phyloP scores from a whole-genome alignment of 768 basidiomycete species.

The Ephemerocybe angulata region DNA sequence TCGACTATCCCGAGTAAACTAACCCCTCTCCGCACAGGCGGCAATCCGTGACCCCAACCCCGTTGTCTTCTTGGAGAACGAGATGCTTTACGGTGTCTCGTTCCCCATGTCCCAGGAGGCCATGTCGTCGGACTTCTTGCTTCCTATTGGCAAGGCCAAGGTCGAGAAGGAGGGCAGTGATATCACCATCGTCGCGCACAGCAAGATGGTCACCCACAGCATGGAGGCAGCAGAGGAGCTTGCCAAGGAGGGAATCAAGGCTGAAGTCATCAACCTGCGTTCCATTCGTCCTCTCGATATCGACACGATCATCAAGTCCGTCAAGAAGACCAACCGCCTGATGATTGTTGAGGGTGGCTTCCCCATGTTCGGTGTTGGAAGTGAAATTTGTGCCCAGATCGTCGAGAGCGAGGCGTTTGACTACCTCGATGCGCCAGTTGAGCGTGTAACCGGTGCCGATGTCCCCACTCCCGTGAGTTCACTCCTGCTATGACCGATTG shows the following conservation, averaged over 20 bases:
- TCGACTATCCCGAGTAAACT: not conserved
- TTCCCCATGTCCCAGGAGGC: conserved; percentile 97
- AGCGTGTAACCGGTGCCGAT: conserved; percentile 96
- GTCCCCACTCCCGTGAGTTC: conserved; percentile 79
- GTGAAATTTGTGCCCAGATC: conserved; percentile 97
- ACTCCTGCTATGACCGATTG: conserved; percentile 7
- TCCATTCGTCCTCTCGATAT: conserved; percentile 96
- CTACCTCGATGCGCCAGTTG: conserved; percentile 97
- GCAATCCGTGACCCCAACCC: conserved; percentile 99
- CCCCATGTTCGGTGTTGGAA: conserved; percentile 97
- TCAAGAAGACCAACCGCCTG: conserved; percentile 99
- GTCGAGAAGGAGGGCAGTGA: conserved; percentile 91
- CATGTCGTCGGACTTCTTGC: conserved; percentile 90
- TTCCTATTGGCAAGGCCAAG: conserved; percentile 98
- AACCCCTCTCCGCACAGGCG: conserved; percentile 43
- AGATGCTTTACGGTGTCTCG: conserved; percentile 95
- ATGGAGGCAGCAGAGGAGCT: conserved; percentile 91
- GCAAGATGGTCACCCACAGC: conserved; percentile 95
- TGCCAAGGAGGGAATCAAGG: conserved; percentile 95
- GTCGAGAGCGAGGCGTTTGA: conserved; percentile 97
- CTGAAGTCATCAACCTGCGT: conserved; percentile 96
- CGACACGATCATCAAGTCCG: conserved; percentile 92
- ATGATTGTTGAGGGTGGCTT: conserved; percentile 97
- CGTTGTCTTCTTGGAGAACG: conserved; percentile 98
- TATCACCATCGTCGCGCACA: conserved; percentile 95